Base-by-base conservation (phyloP, 352 stramenopile genomes). In the Thalassiosira pacifica region DNA sequence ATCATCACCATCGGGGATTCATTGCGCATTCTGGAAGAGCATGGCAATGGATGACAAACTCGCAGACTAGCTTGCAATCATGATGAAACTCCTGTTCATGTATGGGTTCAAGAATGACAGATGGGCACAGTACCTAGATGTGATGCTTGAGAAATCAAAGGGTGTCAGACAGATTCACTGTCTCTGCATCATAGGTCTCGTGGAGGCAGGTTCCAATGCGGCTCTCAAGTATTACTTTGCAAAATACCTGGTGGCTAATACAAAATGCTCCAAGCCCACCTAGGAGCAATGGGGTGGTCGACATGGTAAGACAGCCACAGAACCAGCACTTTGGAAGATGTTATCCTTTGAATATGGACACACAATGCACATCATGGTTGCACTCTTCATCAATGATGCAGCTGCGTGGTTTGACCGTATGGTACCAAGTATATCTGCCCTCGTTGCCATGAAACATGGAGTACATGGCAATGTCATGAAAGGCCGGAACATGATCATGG, bases 111-210 rank as follows among this genome's bases (percentile, higher is more conserved):
- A 40, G 16, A 73, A 73, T 37, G 18, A 68, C 19, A 45, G 65
- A 40, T 87, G 79, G 83, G 66, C 55, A 71, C 73, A 42, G 1
- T 67, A 75, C 24, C 34, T 76, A 2, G 76, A 87, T 65, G 29
- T 72, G 2, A 86, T 89, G 72, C 34, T 87, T 13, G 78, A 82
- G 24, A 86, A 89, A 59, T 74, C 83, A 26, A 69, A 34, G n/a
- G 79, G 79, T 0, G 61, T 79, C 16, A 24, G 40, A 5, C 65
- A 80, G 29, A 82, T 90, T 10, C 79, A 88, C 67, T 32, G 48
- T 24, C 45, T 88, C 10, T 53, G 76, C 29, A 81, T 90, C 32
- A 90, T 90, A 18, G 68, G 82, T n/a, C 26, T 90, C 19, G 61
- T 85, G 37, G 78, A 85, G 71, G 68, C 84, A 3, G 84, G 85